Evolutionary conservation across 2,329 filamentous ascomycete genomes (phyloP), one percentile per base, ranked within the genome.

Genomic region (Hymenoscyphus repandus): DNA sequence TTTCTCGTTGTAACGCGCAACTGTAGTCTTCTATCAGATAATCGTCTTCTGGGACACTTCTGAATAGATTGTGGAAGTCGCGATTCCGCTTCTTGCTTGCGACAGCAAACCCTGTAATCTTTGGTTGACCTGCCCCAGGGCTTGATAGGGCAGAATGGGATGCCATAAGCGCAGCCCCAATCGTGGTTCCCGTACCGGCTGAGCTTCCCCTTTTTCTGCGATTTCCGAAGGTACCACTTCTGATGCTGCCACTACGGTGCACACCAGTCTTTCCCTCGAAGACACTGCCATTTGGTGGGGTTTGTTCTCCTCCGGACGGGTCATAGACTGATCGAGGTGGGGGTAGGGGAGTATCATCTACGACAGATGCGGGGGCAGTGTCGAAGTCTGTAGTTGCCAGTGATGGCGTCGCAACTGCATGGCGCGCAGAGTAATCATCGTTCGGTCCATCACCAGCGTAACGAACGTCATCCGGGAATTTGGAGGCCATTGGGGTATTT

Each of bases 1-100:
- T 99, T 66, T 99, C 95, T 58, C 91, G 83, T 69, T 99, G 93
- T 52, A 99, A 70, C 3, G 93, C 93, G 67, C 93, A 96, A 68
- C 93, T 96, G 69, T 97, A 99, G 68, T 99, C 93, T 66, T 99
- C 93, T 58, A 99, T 97, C 22, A 99, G 77, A 65, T 96, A 96
- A 68, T 99, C 93, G 63, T 99, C 93, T 59, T 97, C 92, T 1
- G 95, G 93, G 0, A 99, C 93, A 66, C 91, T 97, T 69, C 93
- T 88, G 75, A 99, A 99, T 2, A 96, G 73, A 52, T 80, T 80
- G 68, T 99, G 93, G 63, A 97, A 99, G 65, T 97, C 93, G 44
- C 90, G 83, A 70, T 99, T 99, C 50, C 95, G 83, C 72, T 93
- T 96, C 68, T 95, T 95, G 67, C 88, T 95, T 44, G 93, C 93